Conservation (phyloP, 2,329 filamentous ascomycete species). For the Trichoderma sp. region DNA sequence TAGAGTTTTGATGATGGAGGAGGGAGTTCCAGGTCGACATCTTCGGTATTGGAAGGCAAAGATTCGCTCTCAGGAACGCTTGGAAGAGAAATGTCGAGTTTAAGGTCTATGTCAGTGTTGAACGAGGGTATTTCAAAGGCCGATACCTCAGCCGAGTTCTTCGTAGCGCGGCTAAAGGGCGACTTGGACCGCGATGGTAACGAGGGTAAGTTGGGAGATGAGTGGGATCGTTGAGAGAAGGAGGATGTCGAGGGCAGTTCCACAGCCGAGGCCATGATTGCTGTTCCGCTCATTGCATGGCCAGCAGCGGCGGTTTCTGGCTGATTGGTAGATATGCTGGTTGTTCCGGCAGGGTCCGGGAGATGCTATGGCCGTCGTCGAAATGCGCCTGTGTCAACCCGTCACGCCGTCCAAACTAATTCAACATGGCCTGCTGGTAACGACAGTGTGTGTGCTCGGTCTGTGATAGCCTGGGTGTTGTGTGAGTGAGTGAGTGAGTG, state of each 20-base stretch:
- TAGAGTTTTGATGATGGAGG: slow-evolving; percentile 7
- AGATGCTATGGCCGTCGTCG: slow-evolving; percentile 8
- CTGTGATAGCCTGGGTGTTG: background rate
- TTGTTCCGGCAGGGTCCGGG: slow-evolving; percentile 5
- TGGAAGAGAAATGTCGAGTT: slow-evolving; percentile 52
- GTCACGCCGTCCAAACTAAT: slow-evolving; percentile 32
- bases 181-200: slow-evolving; percentile 37
- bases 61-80: background rate
- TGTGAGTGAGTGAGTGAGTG: slow-evolving; percentile 1
- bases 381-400: slow-evolving; percentile 31
- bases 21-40: slow-evolving; percentile 26
- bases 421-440: slow-evolving; percentile 35
- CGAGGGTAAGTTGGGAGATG: slow-evolving; percentile 41
- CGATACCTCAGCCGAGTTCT: slow-evolving; percentile 37
- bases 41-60: slow-evolving; percentile 13
- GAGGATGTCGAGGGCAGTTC: slow-evolving; percentile 38
- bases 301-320: slow-evolving; percentile 29
- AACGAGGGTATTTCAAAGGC: slow-evolving; percentile 59
- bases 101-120: slow-evolving; percentile 54
- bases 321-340: background rate
- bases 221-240: slow-evolving; percentile 43
- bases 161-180: slow-evolving; percentile 24
- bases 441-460: background rate
- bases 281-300: slow-evolving; percentile 45
- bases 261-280: slow-evolving; percentile 47